phyloP scores from a whole-genome alignment of 202 grass and related monocot genomes.

The Brachypodium distachyon region DNA sequence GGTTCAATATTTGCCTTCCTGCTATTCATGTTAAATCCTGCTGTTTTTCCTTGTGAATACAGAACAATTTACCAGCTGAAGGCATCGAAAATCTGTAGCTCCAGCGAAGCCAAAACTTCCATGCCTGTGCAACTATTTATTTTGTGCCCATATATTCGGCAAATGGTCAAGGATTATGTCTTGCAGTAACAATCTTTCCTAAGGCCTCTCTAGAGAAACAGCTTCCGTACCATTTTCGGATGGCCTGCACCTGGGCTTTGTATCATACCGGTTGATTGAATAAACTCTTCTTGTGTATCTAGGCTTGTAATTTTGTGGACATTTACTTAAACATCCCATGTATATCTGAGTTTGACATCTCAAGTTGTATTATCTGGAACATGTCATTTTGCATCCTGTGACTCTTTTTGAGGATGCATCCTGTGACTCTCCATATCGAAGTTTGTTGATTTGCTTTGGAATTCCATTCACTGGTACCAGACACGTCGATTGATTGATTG shows the following conservation, averaged over 20 bases:
- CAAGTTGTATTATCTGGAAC: not conserved
- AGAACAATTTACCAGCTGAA: constrained; percentile 19
- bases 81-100: constrained; percentile 31
- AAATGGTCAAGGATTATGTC: constrained; percentile 14
- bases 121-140: constrained; percentile 15
- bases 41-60: not conserved
- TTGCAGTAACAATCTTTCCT: constrained; percentile 4
- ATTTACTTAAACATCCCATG: constrained; percentile 9
- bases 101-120: constrained; percentile 2
- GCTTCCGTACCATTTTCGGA: constrained; percentile 8
- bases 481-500: not conserved
- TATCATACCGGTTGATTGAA: constrained; percentile 38
- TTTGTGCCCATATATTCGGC: constrained; percentile 1
- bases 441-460: not conserved
- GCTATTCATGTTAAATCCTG: not conserved
- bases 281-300: constrained; percentile 32
- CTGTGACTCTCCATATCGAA: not conserved
- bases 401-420: too few species aligned
- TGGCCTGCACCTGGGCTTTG: constrained; percentile 4
- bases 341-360: constrained; percentile 32
- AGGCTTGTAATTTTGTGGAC: constrained; percentile 27
- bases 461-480: not conserved
- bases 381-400: not conserved
- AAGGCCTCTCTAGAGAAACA: constrained; percentile 16
- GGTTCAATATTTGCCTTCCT: not conserved